phyloP scores from a whole-genome alignment of 73 alveolate genomes.

The Uronychia binucleata region DNA sequence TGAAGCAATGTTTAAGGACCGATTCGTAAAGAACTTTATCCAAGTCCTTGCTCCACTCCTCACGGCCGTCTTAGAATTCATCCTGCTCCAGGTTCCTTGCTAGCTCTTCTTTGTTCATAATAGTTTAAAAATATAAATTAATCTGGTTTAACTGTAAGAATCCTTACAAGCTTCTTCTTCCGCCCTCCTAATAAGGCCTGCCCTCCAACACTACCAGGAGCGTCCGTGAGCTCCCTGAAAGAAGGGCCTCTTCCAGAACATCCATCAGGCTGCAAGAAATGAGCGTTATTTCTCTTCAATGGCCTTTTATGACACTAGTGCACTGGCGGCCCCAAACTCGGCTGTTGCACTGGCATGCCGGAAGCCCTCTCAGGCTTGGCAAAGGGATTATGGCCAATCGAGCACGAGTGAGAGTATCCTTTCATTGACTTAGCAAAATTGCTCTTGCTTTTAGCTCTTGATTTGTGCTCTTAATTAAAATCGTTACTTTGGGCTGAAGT shows the following conservation, averaged over 20 bases:
- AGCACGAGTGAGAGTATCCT: no score
- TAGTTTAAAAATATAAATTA: neutral
- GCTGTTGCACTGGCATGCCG: neutral
- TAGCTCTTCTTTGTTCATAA: neutral
- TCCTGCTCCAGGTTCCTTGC: neutral
- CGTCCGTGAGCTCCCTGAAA: neutral
- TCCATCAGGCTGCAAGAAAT: no score
- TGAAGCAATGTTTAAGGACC: conserved; percentile 53
- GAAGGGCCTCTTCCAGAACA: no score
- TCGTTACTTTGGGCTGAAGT: no score
- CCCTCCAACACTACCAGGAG: neutral
- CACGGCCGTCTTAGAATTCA: conserved; percentile 18
- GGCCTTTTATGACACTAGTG: neutral
- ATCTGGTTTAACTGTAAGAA: neutral
- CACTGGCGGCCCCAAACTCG: neutral
- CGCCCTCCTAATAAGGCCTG: neutral
- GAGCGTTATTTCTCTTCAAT: neutral
- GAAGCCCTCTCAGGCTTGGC: neutral
- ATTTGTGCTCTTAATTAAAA: no score
- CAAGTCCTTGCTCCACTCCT: conserved; percentile 50
- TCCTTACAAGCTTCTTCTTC: neutral
- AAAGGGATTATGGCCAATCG: no score
- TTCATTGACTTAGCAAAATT: no score
- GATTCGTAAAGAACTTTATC: conserved; percentile 38
- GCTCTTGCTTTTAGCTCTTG: no score